Conservation (phyloP, 2,329 filamentous ascomycete genomes). For the Diplodia mutila region DNA sequence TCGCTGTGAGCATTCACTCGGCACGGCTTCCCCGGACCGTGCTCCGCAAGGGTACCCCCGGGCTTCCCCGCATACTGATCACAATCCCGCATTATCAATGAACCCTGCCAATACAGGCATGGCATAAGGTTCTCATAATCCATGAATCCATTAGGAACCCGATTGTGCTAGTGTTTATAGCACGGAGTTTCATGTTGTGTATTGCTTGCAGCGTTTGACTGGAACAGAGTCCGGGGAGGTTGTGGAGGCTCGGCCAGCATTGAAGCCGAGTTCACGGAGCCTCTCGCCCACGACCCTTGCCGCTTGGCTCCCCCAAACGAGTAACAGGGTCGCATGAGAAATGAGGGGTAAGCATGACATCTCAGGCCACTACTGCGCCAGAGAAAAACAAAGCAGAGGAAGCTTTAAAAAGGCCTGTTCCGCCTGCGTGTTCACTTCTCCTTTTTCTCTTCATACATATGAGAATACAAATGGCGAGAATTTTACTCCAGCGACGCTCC, state of each 20-base stretch:
- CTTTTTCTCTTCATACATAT: not conserved
- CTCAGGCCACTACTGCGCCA: not conserved
- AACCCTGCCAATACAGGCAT: not conserved
- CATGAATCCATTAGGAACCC: not conserved
- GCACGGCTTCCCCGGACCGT: not conserved
- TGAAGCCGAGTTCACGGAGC: not conserved
- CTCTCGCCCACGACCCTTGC: not conserved
- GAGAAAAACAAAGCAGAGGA: not conserved
- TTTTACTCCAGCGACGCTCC: conserved; percentile 14
- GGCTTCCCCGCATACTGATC: not conserved
- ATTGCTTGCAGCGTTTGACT: not conserved
- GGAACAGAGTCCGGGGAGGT: not conserved
- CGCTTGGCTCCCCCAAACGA: not conserved
- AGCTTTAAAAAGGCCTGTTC: not conserved
- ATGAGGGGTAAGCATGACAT: conserved; percentile 8
- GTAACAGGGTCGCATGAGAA: not conserved
- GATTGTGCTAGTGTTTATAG: not conserved
- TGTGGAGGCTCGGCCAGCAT: not conserved
- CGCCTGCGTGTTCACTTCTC: not conserved
- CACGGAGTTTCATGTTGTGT: too few relatives aligned
- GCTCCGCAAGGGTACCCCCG: not conserved
- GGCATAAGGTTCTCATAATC: not conserved
- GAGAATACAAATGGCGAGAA: conserved; percentile 3
- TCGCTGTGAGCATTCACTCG: not conserved
- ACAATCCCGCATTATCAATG: not conserved